phyloP scores from a whole-genome alignment of 176 grass and related monocot genomes.

The Pontederia paniculata region DNA sequence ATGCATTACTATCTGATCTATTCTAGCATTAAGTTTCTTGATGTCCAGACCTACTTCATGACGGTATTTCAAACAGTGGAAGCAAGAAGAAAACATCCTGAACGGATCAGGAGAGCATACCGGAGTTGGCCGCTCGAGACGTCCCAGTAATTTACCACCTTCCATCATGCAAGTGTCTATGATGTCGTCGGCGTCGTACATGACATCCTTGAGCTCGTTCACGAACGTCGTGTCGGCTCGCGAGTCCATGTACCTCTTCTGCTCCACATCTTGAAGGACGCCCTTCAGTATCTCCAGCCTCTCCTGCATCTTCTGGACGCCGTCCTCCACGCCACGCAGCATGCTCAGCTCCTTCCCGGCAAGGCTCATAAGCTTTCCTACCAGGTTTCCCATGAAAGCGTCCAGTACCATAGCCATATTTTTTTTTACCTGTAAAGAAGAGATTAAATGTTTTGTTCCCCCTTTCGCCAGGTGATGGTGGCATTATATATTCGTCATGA shows the following conservation, averaged over 20 bases:
- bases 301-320: background rate
- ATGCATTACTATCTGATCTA: slow-evolving; percentile 40
- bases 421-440: too few species aligned
- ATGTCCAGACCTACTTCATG: slow-evolving; percentile 51
- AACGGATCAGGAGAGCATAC: slow-evolving; percentile 22
- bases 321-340: background rate
- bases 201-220: slow-evolving; percentile 29
- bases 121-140: too few species aligned
- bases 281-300: background rate
- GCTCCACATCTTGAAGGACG: slow-evolving; percentile 6
- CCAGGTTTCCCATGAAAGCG: slow-evolving; percentile 5
- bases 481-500: too few species aligned
- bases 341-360: slow-evolving; percentile 1
- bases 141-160: slow-evolving; percentile 37
- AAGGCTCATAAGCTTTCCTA: background rate
- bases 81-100: slow-evolving; percentile 33
- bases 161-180: slow-evolving; percentile 37
- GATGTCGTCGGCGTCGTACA: slow-evolving; percentile 36
- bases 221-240: background rate
- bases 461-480: too few species aligned
- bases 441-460: too few species aligned
- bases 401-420: slow-evolving; percentile 15
- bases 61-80: slow-evolving; percentile 19
- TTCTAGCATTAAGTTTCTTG: slow-evolving; percentile 33
- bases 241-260: background rate